Base-by-base conservation (phyloP, 2,329 filamentous ascomycete species). In the Calonectria ilicicola region DNA sequence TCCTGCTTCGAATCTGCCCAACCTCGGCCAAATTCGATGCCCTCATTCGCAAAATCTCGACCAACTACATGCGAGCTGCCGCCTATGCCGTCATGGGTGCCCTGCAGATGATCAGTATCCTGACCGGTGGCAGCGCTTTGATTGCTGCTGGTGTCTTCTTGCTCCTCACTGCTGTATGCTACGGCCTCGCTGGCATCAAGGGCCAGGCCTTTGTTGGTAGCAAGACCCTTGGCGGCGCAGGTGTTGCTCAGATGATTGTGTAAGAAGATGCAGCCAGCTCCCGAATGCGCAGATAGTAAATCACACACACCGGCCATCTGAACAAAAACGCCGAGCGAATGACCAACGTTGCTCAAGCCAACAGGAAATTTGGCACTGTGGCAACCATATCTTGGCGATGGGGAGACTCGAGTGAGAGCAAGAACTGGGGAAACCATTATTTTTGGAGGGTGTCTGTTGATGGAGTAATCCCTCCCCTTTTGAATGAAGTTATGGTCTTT, bases 231-330 rank as follows among this genome's bases (percentile, higher is more conserved):
- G 97, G 97, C 77, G 97, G 97, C 66, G 93, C 95, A 78, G 96
- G 96, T 65, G 94, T 98, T 78, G 97, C 95, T 74, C 96, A 98
- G 88, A 98, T 98, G 96, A 98, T 98, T 86, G 95, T 98, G 81
- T 98, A 89, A 87, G 78, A 44, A 26, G 14, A 66, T 32, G 47
- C 35, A 19, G 6, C 65, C 27, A 26, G 53, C 64, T 60, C 53
- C 42, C 14, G 27, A 27, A 44, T n/a, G 56, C 66, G 53, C 19
- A 38, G 19, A 27, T 19, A 7, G 29, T 42, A 46, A 51, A 60
- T 51, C 44, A 58, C 46, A 64, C 51, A 47, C 69, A 53, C 65
- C 44, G 63, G 49, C 69, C 42, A 63, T 58, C 38, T 12, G 35
- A 42, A n/a, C 19, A 60, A 27, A n/a, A 21, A 42, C 38, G 53